These are phyloP conservation scores for Coprinopsis strossmayeri DNA, from an alignment of 768 basidiomycete species.

Conservation along the genomic window DNA sequence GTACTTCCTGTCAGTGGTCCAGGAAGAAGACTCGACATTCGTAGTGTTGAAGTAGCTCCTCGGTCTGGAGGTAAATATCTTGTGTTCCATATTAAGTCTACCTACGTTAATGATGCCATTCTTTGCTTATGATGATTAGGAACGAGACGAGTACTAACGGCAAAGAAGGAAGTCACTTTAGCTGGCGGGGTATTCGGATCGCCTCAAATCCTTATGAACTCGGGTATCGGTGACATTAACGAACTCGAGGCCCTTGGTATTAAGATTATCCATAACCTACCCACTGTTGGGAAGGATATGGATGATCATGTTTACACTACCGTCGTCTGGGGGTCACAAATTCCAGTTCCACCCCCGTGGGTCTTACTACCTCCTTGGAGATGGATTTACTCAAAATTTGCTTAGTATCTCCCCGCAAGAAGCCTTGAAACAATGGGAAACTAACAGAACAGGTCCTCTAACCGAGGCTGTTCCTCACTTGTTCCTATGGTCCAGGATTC, in stretches of 20 bases:
- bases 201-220: constrained; percentile 13
- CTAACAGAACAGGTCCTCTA: constrained; percentile 12
- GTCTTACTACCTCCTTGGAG: not conserved
- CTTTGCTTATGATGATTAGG: not conserved
- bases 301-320: not conserved
- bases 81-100: not conserved
- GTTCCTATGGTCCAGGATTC: constrained; percentile 7
- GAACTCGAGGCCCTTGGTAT: constrained; percentile 4
- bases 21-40: constrained; percentile 1
- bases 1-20: not conserved
- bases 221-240: constrained; percentile 11
- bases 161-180: constrained; percentile 11
- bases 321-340: not conserved
- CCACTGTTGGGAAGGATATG: constrained; percentile 6
- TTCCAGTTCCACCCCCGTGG: not conserved
- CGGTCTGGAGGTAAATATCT: not conserved
- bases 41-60: constrained; percentile 7
- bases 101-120: not conserved
- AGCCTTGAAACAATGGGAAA: constrained; percentile 11
- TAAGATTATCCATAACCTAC: not conserved
- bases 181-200: constrained; percentile 11
- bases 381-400: not conserved
- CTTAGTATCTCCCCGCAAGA: constrained; percentile 3
- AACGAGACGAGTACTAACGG: constrained; percentile 4
- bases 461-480: not conserved